Evolutionary conservation across 352 stramenopile genomes (phyloP).

Genomic region (Pythium periplocum): DNA sequence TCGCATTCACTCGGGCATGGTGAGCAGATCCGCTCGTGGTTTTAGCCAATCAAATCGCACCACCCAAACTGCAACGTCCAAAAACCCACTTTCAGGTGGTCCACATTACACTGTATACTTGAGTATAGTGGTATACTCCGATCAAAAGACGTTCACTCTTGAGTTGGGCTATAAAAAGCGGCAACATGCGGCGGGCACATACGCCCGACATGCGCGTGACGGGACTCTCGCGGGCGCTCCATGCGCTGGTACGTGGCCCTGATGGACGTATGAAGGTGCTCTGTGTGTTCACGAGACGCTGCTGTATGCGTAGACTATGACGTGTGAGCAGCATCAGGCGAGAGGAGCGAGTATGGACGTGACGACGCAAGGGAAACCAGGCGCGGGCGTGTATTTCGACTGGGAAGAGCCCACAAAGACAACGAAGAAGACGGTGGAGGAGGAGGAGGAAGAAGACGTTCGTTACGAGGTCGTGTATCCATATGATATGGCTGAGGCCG

Average conservation of each 20-base stretch:
- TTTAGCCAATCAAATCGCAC: too few relatives aligned
- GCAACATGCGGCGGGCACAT: too few relatives aligned
- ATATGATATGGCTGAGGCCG: slow-evolving; percentile 14
- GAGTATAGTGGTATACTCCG: too few relatives aligned
- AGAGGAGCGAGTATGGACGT: slow-evolving; percentile 42
- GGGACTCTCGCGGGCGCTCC: not conserved
- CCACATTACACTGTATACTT: too few relatives aligned
- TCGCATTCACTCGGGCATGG: too few relatives aligned
- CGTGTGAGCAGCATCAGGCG: slow-evolving; percentile 49
- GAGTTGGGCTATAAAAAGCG: too few relatives aligned
- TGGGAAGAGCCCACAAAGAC: slow-evolving; percentile 18
- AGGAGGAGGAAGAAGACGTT: not conserved
- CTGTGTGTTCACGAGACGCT: slow-evolving; percentile 2
- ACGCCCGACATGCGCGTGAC: not conserved
- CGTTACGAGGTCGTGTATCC: not conserved
- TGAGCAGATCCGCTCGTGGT: too few relatives aligned
- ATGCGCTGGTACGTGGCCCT: slow-evolving; percentile 20
- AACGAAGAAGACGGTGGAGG: not conserved
- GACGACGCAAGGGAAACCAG: slow-evolving; percentile 15
- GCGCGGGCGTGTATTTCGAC: slow-evolving; percentile 42
- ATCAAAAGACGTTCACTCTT: too few relatives aligned
- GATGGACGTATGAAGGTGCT: not conserved
- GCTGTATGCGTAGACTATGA: slow-evolving; percentile 22
- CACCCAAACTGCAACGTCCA: too few relatives aligned
- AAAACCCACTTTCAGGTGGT: too few relatives aligned